A percentile compares a stretch with the other conserved stretches of the same genome.
Conservation (phyloP, 805 yeast genomes). For the Candida succiphila region DNA sequence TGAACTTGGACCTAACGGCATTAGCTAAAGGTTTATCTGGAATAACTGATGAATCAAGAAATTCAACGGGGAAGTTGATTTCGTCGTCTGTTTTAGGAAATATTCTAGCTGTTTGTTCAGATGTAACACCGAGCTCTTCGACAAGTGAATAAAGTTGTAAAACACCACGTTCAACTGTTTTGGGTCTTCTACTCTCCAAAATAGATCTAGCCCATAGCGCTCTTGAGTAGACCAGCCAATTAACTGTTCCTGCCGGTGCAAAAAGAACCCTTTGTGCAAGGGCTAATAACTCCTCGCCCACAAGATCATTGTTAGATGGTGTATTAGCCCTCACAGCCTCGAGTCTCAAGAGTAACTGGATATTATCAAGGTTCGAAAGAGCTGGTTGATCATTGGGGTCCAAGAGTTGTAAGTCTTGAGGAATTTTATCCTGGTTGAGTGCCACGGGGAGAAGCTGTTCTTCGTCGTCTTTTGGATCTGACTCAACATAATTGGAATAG, state of each 20-base stretch:
- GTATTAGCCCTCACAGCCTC: slow-evolving; percentile 56
- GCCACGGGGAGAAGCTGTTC: slow-evolving; percentile 54
- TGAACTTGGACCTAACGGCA: slow-evolving; percentile 50
- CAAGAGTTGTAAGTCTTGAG: slow-evolving; percentile 35
- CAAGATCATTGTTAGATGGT: slow-evolving; percentile 61
- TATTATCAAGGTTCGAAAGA: slow-evolving; percentile 55
- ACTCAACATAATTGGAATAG: slow-evolving; percentile 10
- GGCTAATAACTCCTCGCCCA: slow-evolving; percentile 77
- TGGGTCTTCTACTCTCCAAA: slow-evolving; percentile 68
- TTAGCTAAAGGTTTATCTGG: slow-evolving; percentile 26
- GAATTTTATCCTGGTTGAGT: slow-evolving; percentile 51
- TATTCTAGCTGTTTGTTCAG: slow-evolving; percentile 39
- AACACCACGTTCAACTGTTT: slow-evolving; percentile 89
- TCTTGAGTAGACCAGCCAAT: slow-evolving; percentile 73
- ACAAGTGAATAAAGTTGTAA: slow-evolving; percentile 87
- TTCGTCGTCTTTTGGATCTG: slow-evolving; percentile 12
- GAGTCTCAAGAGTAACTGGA: slow-evolving; percentile 65
- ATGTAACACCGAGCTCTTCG: slow-evolving; percentile 70
- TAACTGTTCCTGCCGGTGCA: slow-evolving; percentile 34
- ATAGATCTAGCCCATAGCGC: slow-evolving; percentile 87
- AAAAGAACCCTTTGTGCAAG: slow-evolving; percentile 62
- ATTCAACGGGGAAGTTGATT: slow-evolving; percentile 11
- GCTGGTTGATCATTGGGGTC: slow-evolving; percentile 83
- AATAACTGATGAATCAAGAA: slow-evolving; percentile 8
- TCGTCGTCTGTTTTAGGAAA: slow-evolving; percentile 33